These are phyloP conservation scores for Peronospora belbahrii DNA, from an alignment of 352 stramenopile genomes.

Conservation along the genomic window DNA sequence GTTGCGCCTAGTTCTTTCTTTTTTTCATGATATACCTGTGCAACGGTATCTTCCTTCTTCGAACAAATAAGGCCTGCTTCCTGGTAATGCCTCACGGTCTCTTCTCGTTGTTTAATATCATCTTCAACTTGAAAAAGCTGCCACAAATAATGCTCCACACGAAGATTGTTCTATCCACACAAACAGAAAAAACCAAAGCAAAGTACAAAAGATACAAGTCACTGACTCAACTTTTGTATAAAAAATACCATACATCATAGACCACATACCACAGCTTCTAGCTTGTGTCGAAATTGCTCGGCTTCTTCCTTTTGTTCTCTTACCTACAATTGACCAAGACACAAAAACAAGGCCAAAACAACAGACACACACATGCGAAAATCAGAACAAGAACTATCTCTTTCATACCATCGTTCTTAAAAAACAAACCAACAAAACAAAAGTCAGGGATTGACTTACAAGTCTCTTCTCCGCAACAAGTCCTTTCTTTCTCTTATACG, in stretches of 20 bases:
- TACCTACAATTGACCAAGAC: conserved; percentile 44
- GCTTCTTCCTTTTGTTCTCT: conserved; percentile 94
- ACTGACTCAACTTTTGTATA: too few relatives aligned
- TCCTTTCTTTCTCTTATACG: conserved; percentile 95
- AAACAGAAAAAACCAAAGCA: too few relatives aligned
- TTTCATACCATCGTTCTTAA: too few relatives aligned
- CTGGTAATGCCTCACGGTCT: conserved; percentile 49
- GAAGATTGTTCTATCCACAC: conserved; percentile 44
- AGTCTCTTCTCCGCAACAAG: conserved; percentile 88
- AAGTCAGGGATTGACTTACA: too few relatives aligned
- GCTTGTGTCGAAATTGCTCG: conserved; percentile 72
- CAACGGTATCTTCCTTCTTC: conserved; percentile 44
- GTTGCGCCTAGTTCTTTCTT: conserved; percentile 56
- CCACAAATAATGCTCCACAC: conserved; percentile 93
- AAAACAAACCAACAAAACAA: too few relatives aligned
- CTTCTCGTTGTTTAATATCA: conserved; percentile 80
- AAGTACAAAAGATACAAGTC: too few relatives aligned
- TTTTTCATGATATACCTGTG: conserved; percentile 49
- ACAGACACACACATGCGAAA: too few relatives aligned
- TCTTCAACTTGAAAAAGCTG: conserved; percentile 93
- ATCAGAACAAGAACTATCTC: neutral
- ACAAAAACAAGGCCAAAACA: too few relatives aligned
- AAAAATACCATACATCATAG: neutral
- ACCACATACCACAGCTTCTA: conserved; percentile 46
- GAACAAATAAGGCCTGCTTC: conserved; percentile 32